phyloP scores from a whole-genome alignment of 805 yeast genomes.

The Lipomyces oligophaga region DNA sequence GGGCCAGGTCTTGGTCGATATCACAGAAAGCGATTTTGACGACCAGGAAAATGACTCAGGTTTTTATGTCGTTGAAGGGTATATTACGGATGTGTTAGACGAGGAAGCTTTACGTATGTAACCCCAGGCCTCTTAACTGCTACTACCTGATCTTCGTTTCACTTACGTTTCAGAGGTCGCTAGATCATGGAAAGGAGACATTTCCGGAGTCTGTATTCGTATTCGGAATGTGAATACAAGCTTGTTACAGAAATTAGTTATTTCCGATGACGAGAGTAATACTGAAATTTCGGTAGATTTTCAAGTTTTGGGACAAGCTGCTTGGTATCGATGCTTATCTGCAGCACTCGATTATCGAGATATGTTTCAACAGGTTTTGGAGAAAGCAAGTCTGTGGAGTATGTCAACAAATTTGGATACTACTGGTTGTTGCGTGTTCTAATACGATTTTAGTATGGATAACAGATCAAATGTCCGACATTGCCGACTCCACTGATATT shows the following conservation, averaged over 20 bases:
- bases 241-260: constrained; percentile 1
- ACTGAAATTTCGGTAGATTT: constrained; percentile 6
- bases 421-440: background rate
- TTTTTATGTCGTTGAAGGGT: constrained; percentile 10
- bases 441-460: constrained; percentile 14
- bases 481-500: background rate
- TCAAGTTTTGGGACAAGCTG: constrained; percentile 16
- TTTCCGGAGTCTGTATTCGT: constrained; percentile 9
- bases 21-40: too few species aligned
- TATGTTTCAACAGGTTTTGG: constrained; percentile 8
- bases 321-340: constrained; percentile 17
- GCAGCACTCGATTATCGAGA: constrained; percentile 11
- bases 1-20: too few species aligned
- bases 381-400: constrained; percentile 23
- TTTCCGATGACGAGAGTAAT: background rate
- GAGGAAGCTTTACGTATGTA: constrained; percentile 6
- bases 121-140: too few species aligned
- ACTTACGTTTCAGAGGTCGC: background rate
- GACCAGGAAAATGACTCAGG: constrained; percentile 11
- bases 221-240: constrained; percentile 12
- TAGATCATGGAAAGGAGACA: background rate
- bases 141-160: background rate
- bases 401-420: background rate
- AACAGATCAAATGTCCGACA: constrained; percentile 3
- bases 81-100: constrained; percentile 1